Base-by-base conservation (phyloP, 2,329 filamentous ascomycete genomes). In the Emmonsiellopsis sp. region DNA sequence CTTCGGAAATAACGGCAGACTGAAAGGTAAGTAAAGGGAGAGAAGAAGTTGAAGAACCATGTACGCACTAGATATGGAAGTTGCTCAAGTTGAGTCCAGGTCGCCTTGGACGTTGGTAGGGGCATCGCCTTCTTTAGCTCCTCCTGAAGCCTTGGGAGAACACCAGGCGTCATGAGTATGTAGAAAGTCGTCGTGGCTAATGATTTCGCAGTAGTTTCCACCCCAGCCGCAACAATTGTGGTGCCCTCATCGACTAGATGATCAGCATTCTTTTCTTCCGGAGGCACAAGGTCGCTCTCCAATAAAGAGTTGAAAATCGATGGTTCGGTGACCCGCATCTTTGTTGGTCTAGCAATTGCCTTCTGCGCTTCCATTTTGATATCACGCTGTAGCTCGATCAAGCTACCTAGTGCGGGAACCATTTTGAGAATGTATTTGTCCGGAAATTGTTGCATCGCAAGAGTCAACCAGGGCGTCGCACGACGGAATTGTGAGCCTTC, bases 241-340 rank as follows among this genome's bases (percentile, higher is more conserved):
- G 67, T 66, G 0, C 66, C 72, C 45, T 76, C 74, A 3, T 72
- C 63, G 8, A 63, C 63, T 1, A 74, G 58, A 1, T 70, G 61
- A 10, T 64, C 59, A 3, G 59, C 52, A 3, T 36, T 50, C 2
- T 56, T 54, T 55, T 61, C 50, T 13, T 61, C 52, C 32, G 51
- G 49, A 1, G 63, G 60, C 54, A 63, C 57, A 3, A 44, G 42
- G 9, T 44, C 42, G 7, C 42, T 44, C 7, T 44, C 42, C 42
- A 44, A 44, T 14, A 44, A 44, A 9, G 42, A 13, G 7, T 44
- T 44, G 42, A 44, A 44, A 44, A 44, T 44, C 3, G 42, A 44
- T 14, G 42, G 14, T 14, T 44, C 42, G 3, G 42, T 44, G 14
- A 44, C 14, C 9, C 42, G 42, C 42, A 11, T 44, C 42, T 44